phyloP scores from a whole-genome alignment of 192 early-diverging fungal genomes.

The Backusella luteola region DNA sequence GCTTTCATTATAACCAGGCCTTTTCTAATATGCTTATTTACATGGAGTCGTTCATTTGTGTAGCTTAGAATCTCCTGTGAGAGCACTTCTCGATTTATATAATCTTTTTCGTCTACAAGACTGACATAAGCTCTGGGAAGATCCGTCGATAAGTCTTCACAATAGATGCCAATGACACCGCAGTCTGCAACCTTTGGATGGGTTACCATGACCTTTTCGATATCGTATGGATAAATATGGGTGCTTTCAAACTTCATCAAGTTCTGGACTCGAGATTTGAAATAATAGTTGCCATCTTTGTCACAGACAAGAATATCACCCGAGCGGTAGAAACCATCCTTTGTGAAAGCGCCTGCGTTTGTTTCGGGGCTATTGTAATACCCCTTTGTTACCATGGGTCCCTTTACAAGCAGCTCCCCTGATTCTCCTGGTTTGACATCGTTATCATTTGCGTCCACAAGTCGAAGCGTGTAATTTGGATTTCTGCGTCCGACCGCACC shows the following conservation, averaged over 20 bases:
- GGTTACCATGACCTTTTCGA: constrained; percentile 67
- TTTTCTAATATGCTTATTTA: neutral
- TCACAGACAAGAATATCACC: constrained; percentile 82
- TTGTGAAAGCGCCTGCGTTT: constrained; percentile 59
- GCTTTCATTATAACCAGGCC: neutral
- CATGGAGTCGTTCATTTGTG: neutral
- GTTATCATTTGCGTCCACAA: neutral
- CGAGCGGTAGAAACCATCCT: constrained; percentile 75
- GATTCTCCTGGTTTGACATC: neutral
- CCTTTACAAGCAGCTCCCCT: constrained; percentile 84
- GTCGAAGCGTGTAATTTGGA: neutral
- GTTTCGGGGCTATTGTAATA: constrained; percentile 71
- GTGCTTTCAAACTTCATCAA: constrained; percentile 87
- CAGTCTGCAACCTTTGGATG: constrained; percentile 68
- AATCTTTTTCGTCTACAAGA: neutral
- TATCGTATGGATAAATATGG: constrained; percentile 85
- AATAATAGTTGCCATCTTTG: constrained; percentile 65
- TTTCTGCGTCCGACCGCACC: neutral
- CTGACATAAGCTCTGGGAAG: neutral
- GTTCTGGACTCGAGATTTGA: constrained; percentile 86
- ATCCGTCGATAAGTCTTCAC: neutral
- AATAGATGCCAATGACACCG: neutral
- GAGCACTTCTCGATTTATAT: neutral
- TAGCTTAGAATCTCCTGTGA: neutral
- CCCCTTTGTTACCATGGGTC: constrained; percentile 72